Base-by-base conservation (phyloP, 2,329 filamentous ascomycete genomes). In the Colletotrichum plurivorum region DNA sequence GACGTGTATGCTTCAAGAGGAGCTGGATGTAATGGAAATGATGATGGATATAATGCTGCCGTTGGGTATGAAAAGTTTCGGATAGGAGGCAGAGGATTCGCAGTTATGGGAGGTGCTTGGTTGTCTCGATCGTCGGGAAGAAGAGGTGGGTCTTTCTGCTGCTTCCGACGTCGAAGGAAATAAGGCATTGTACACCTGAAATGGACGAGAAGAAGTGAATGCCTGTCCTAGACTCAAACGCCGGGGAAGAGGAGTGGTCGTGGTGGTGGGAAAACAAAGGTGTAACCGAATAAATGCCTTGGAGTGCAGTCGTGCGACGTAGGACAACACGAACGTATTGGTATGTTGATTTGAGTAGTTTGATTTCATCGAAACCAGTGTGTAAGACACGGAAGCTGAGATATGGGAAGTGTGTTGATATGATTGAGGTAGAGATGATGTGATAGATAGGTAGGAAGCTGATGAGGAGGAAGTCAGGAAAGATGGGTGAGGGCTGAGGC, bases 21-120 rank as follows among this genome's bases (percentile, higher is more conserved):
- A 25, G 13, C 22, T 48, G 54, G 22, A 39, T n/a, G 4, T 8
- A 27, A 25, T 12, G 22, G 12, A 12, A n/a, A 13, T 31, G 57
- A 45, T n/a, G 57, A 13, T 48, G 63, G 18, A 41, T 49, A 65
- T 20, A 63, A 41, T n/a, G 49, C 52, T 2, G 58, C 16, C 15
- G 69, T 70, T 4, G 72, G 74, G 61, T 75, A 76, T 20, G 73
- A 75, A 46, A 73, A 74, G 60, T 76, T 76, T 20, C 72, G 70
- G 51, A 72, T 51, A 9, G 36, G 39, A 12, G 39, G 41, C 9
- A 55, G 13, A n/a, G 49, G 43, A 31, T 60, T 10, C 25, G 20
- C 13, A 16, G 39, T 22, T 54, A 27, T 31, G 13, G 15, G 20
- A 13, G n/a, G 31, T 18, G 5, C 20, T n/a, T 57, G 10, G 6